Base-by-base conservation (phyloP, 140 eudicot genomes). In the Anethum foeniculum region DNA sequence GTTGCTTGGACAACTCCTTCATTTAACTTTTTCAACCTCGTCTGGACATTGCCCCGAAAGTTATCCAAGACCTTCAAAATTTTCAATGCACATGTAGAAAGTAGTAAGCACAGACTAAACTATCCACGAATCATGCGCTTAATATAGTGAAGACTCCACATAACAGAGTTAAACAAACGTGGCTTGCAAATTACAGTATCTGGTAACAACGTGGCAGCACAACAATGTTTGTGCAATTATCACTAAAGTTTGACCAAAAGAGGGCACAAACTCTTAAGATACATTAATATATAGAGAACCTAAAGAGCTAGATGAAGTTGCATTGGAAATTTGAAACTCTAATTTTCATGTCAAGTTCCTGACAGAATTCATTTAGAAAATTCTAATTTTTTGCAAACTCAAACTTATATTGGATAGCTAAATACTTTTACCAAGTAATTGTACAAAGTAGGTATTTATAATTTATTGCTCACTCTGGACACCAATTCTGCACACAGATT, bases 1-100 rank as follows among this genome's bases (percentile, higher is more conserved):
- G 97, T 94, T 47, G 96, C 98, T 82, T 84, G 93, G 32, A 94
- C 98, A 25, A 88, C 91, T 30, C 97, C 95, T 27, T 92, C 97
- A 36, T 90, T 89, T 46, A 92, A 88, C 82, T 94, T 94, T 83
- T 81, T 94, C 71, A 94, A 86, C 83, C 97, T 90, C 32, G 99
- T 94, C 84, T 93, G 97, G 49, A 93, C 96, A 75, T 93, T 93
- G 16, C 97, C 97, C 85, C 97, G 77, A 43, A 94, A 94, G 72
- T 92, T 94, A 41, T 94, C 99, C 80, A 88, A 80, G 75, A 94
- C 98, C 97, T 94, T 77, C 12, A 80, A 27, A 56, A 73, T 72
- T 75, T 46, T 69, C 18, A 74, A 10, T 54, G 32, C 30, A 25
- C n/a, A 44, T 49, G 51, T 25, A 14, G 5, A 46, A 39, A 25